Base-by-base conservation (phyloP, 148 eudicot species). In the Heliosperma pusillum region DNA sequence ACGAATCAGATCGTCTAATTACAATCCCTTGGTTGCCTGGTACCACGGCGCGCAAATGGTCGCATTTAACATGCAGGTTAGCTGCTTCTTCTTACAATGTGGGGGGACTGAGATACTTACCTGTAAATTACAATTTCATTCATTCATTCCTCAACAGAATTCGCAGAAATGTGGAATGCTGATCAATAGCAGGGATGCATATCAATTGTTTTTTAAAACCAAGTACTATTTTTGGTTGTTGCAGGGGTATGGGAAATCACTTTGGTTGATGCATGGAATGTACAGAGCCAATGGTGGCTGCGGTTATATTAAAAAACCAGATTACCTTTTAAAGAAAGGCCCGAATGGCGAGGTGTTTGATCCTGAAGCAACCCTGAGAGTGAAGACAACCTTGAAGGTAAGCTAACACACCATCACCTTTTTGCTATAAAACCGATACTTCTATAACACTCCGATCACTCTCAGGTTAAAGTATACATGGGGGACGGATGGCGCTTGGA, bases 21-120 rank as follows among this genome's bases (percentile, higher is more conserved):
- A 85, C 71, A 78, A 76, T 57, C 96, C 96, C 1, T 62, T 83
- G 71, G 76, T 76, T 59, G 96, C 84, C 11, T 90, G 96, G 96
- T 81, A 82, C 79, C 89, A 88, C 64, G 96, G 96, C 61, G 92
- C 92, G 74, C 96, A 90, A 78, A 88, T 90, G 96, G 92, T 88
- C n/a, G 96, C 96, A 11, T 88, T 86, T 76, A 90, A 90, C 83
- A 90, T 90, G 96, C 96, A 88, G 88, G 91, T 88, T 70, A 25
- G 58, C 72, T 47, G 25, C 59, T 69, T 7, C 52, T 3, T 45
- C 10, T 12, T 45, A 10, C 52, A 45, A 7, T 12, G 15, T 3
- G 4, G 4, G 40, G 40, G 6, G 40, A 7, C n/a, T 33, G 40
- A 33, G 40, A 7, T 5, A 33, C 5, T 33, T 0, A 33, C 5